Base-by-base conservation (phyloP, 2,329 filamentous ascomycete genomes). In the Juglanconis sp. region DNA sequence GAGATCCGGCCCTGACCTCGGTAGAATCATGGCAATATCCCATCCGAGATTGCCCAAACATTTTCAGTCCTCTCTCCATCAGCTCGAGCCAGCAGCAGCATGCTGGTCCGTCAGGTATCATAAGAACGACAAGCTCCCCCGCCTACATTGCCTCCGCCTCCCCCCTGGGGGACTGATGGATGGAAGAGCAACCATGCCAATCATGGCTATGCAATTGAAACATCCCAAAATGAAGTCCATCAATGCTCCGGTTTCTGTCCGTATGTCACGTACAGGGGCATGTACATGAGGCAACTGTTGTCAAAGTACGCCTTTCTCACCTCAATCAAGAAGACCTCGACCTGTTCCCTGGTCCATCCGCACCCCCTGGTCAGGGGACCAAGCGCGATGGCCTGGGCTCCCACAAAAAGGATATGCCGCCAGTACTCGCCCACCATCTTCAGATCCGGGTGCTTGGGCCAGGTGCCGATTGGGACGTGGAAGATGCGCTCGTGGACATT, bases 211-310 rank as follows among this genome's bases (percentile, higher is more conserved):
- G 52, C 53, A 17, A 36, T 24, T 3, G 31, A 53, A 9, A 47
- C 36, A 44, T 59, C 44, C 36, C 30, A 35, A 13, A 30, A 57
- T 31, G 17, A 32, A 54, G n/a, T 57, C 38, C 15, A 3, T 57
- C 52, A 63, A 31, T 52, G 38, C 42, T 56, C 59, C 38, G 82
- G 80, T 68, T 79, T 84, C 69, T 85, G 82, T 15, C 77, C 82
- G 65, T 81, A 84, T 11, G 83, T 73, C 55, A 84, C 75, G 66
- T 83, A 77, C 64, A 84, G 73, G 8, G 81, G 81, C 82, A 85
- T 85, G 63, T 82, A 83, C 73, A 77, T 73, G 65, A 79, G 75
- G 65, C 59, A 57, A 30, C 57, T 63, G 9, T 66, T 63, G 48
- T 77, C 69, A 11, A 73, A 68, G 6, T 80, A 68, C 15, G 71